Evolutionary conservation across 768 basidiomycete species (phyloP).

Genomic region (Ramaria rubella): DNA sequence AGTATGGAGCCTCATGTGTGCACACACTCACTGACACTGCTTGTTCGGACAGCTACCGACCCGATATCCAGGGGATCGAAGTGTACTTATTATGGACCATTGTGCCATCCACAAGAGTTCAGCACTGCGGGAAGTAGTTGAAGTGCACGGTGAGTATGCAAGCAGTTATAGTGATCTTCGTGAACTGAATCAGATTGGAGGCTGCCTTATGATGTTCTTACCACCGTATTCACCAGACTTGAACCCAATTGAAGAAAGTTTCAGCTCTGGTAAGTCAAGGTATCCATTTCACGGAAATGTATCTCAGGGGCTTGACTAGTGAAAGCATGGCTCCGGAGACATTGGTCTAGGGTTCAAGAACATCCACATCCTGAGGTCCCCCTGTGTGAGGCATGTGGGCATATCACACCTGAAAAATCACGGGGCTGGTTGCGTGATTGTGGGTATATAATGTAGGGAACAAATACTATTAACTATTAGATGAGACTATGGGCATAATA

Average conservation of each 20-base stretch:
- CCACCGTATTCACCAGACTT: slow-evolving; percentile 32
- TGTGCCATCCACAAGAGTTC: slow-evolving; percentile 26
- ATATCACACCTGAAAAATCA: slow-evolving; percentile 23
- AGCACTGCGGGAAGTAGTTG: slow-evolving; percentile 19
- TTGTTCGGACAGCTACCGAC: slow-evolving; percentile 23
- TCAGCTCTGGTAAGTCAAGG: slow-evolving; percentile 19
- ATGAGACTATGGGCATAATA: neutral
- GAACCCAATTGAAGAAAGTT: slow-evolving; percentile 32
- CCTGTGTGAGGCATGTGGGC: slow-evolving; percentile 20
- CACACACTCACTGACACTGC: neutral
- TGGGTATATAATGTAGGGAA: slow-evolving; percentile 15
- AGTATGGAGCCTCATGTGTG: neutral
- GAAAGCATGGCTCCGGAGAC: slow-evolving; percentile 21
- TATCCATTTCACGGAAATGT: neutral
- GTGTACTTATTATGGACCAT: slow-evolving; percentile 27
- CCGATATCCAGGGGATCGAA: slow-evolving; percentile 20
- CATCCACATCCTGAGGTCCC: slow-evolving; percentile 16
- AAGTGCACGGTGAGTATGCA: slow-evolving; percentile 15
- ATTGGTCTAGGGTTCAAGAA: slow-evolving; percentile 10
- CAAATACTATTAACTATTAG: neutral
- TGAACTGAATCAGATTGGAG: slow-evolving; percentile 11
- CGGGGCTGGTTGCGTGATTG: slow-evolving; percentile 23
- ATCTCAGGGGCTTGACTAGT: slow-evolving; percentile 12
- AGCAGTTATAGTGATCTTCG: neutral
- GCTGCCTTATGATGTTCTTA: slow-evolving; percentile 21